Evolutionary conservation across 2,329 filamentous ascomycete genomes (phyloP), one percentile per base, ranked within the genome.

Genomic region (Lecanicillium sp.): DNA sequence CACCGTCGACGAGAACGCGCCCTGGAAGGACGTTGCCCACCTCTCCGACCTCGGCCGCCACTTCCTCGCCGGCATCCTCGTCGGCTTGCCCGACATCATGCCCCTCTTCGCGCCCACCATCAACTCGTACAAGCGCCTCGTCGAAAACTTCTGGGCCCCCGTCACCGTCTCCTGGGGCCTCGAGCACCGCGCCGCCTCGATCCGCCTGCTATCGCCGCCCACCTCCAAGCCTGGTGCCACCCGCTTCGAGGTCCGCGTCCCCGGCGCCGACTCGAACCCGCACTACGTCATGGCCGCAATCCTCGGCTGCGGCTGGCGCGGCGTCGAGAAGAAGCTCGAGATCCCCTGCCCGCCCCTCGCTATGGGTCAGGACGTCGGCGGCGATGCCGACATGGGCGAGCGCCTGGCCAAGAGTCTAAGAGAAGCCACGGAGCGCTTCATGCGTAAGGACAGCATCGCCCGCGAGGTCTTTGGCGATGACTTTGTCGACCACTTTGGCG

Each of bases 111-210:
- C 91, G 1, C 93, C 93, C 0, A 98, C 89, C 1, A 80, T 98
- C 61, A 98, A 98, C 75, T 95, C 88, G 52, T 98, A 98, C 75
- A 98, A 98, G 71, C 84, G 93, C 3, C 78, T 98, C 1, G 93
- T 98, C 2, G 93, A 98, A 72, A 97, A 97, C 70, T 97, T 96
- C 69, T 98, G 93, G 93, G 93, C 93, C 0, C 93, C 93, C 0
- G 93, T 98, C 5, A 96, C 91, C 0, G 93, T 97, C 0, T 95
- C 89, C 0, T 98, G 93, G 93, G 93, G 93, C 1, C 71, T 96
- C 5, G 93, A 97, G 67, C 91, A 98, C 65, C 87, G 93, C 52
- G 90, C 90, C 5, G 91, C 93, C 0, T 94, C 87, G 0, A 86
- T 98, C 55, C 81, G 93, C 15, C 69, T 98, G 27, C 96, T 98